Conservation (phyloP, 106 monocot genomes). For the Dendrobium chrysotoxum region DNA sequence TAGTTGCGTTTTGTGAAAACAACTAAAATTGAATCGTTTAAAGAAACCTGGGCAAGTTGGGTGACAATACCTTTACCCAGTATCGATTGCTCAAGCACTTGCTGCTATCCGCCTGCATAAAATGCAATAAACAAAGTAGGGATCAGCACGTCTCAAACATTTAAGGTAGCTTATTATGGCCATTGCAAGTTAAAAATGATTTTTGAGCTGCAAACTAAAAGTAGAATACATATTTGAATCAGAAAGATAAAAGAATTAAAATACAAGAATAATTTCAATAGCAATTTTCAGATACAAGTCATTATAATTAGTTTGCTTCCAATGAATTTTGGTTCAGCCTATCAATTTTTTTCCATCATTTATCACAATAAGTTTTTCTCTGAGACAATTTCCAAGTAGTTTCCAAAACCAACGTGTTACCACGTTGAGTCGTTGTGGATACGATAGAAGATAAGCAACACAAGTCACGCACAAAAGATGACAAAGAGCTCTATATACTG, state of each 20-base stretch:
- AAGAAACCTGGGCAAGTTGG: background rate
- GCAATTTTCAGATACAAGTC: background rate
- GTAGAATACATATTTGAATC: background rate
- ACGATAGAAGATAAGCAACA: background rate
- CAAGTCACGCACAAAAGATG: background rate
- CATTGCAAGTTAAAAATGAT: background rate
- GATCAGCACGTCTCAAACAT: background rate
- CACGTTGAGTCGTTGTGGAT: background rate
- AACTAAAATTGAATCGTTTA: background rate
- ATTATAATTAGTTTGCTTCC: background rate
- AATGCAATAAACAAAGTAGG: background rate
- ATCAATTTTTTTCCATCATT: background rate
- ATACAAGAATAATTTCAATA: background rate
- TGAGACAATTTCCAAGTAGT: background rate
- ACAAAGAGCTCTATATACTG: background rate
- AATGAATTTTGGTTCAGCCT: background rate
- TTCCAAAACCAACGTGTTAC: background rate
- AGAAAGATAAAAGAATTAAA: background rate
- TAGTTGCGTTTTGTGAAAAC: background rate
- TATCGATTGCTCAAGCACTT: conserved; percentile 70
- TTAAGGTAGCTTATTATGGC: background rate
- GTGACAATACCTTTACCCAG: conserved; percentile 74
- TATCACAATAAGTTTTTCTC: background rate
- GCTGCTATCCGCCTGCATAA: conserved; percentile 66
- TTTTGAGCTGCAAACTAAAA: background rate